phyloP scores from a whole-genome alignment of 2,329 filamentous ascomycete species.

The Cadophora sp. region DNA sequence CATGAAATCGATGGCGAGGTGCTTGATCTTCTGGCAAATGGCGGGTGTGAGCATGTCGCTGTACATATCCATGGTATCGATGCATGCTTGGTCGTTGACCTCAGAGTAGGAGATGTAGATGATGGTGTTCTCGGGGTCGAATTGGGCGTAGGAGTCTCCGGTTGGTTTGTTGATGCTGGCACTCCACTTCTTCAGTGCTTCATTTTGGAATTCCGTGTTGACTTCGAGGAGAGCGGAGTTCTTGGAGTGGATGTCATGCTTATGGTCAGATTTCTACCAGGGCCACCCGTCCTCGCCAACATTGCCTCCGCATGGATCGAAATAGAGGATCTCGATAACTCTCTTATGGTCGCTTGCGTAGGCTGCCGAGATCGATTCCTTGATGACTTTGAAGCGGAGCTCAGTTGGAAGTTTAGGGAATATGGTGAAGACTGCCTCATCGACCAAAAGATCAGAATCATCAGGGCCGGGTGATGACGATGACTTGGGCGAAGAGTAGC shows the following conservation, averaged over 20 bases:
- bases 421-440: neutral
- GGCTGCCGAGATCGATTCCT: neutral
- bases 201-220: neutral
- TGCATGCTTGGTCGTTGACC: neutral
- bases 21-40: constrained; percentile 11
- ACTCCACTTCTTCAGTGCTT: constrained; percentile 12
- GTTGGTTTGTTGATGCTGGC: neutral
- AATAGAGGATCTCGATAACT: constrained; percentile 7
- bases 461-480: neutral
- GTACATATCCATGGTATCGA: neutral
- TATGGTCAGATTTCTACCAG: neutral
- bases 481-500: neutral
- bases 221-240: neutral
- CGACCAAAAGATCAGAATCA: too few species aligned
- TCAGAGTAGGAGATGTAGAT: constrained; percentile 8
- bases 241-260: neutral
- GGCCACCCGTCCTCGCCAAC: neutral
- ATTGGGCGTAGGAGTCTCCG: constrained; percentile 11
- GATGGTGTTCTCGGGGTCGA: constrained; percentile 8
- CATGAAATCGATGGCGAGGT: neutral
- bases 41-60: constrained; percentile 3
- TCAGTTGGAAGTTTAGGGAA: constrained; percentile 8
- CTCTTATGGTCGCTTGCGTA: neutral
- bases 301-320: neutral
- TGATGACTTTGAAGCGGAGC: constrained; percentile 12